A percentile compares a stretch with the other conserved stretches of the same genome.
phyloP scores from a whole-genome alignment of 805 yeast genomes.

The Kregervanrija delftensis region DNA sequence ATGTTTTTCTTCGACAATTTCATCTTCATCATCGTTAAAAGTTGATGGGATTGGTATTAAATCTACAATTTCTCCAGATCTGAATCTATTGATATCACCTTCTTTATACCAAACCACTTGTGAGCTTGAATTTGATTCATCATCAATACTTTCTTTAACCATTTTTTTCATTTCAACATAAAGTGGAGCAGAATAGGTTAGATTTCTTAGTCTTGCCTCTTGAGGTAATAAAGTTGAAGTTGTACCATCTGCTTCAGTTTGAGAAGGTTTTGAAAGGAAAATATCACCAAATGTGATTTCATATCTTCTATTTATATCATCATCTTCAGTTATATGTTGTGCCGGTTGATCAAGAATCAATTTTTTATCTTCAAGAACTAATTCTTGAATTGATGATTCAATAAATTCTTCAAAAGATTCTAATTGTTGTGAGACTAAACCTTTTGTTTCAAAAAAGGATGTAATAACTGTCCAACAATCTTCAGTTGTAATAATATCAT shows the following conservation, averaged over 20 bases:
- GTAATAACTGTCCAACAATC: constrained; percentile 99
- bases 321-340: constrained; percentile 88
- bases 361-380: constrained; percentile 92
- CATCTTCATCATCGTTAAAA: constrained; percentile 59
- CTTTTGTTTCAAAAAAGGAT: constrained; percentile 92
- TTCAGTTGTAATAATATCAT: constrained; percentile 84
- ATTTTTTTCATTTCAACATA: constrained; percentile 94
- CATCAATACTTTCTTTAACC: constrained; percentile 78
- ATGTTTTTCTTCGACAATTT: constrained; percentile 41
- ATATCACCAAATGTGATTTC: constrained; percentile 98
- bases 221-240: constrained; percentile 98
- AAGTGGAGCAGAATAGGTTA: constrained; percentile 93
- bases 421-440: constrained; percentile 94
- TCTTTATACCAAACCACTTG: constrained; percentile 58
- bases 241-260: constrained; percentile 99
- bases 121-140: constrained; percentile 41
- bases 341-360: constrained; percentile 96
- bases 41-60: constrained; percentile 23
- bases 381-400: constrained; percentile 92
- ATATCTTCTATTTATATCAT: constrained; percentile 84
- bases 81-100: constrained; percentile 37
- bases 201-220: constrained; percentile 92
- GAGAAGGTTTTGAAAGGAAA: constrained; percentile 92
- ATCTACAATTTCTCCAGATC: constrained; percentile 23
- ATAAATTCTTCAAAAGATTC: constrained; percentile 98